Evolutionary conservation across 2,329 filamentous ascomycete genomes (phyloP).

Genomic region (Didymosphaeria variabile): DNA sequence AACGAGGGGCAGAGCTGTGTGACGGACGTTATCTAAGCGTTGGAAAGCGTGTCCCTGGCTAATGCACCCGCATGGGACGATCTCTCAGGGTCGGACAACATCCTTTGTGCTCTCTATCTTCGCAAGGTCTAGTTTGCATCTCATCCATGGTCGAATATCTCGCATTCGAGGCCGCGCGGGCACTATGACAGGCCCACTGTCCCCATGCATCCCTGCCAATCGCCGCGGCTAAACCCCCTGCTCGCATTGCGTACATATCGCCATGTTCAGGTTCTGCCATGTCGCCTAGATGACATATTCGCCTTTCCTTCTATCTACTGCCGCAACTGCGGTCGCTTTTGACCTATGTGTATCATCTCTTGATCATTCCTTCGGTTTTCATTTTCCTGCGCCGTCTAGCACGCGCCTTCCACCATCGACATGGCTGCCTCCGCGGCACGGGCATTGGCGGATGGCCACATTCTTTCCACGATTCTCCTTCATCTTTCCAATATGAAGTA

Average conservation of each 20-base stretch:
- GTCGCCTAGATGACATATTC: conserved; percentile 9
- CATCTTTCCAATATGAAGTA: conserved; percentile 44
- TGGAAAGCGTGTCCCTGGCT: not conserved
- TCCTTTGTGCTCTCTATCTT: not conserved
- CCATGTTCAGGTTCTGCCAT: conserved; percentile 19
- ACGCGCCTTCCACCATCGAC: conserved; percentile 9
- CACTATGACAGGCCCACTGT: conserved; percentile 21
- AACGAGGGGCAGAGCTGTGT: not conserved
- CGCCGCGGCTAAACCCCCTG: conserved; percentile 22
- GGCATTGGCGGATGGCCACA: conserved; percentile 30
- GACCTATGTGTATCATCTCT: conserved; percentile 1
- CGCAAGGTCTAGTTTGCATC: conserved; percentile 6
- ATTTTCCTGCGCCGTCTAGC: not conserved
- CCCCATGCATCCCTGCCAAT: conserved; percentile 27
- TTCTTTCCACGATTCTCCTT: conserved; percentile 38
- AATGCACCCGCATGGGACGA: not conserved
- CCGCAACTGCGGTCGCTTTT: conserved; percentile 6
- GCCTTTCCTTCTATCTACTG: conserved; percentile 9
- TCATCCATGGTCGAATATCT: conserved; percentile 8
- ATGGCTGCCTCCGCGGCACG: conserved; percentile 35
- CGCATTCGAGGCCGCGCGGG: conserved; percentile 5
- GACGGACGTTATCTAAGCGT: not conserved
- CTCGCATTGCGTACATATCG: conserved; percentile 24
- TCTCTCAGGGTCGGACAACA: not conserved
- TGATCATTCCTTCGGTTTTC: not conserved